Conservation (phyloP, 345 rosid genomes). For the Cardamine occulta region DNA sequence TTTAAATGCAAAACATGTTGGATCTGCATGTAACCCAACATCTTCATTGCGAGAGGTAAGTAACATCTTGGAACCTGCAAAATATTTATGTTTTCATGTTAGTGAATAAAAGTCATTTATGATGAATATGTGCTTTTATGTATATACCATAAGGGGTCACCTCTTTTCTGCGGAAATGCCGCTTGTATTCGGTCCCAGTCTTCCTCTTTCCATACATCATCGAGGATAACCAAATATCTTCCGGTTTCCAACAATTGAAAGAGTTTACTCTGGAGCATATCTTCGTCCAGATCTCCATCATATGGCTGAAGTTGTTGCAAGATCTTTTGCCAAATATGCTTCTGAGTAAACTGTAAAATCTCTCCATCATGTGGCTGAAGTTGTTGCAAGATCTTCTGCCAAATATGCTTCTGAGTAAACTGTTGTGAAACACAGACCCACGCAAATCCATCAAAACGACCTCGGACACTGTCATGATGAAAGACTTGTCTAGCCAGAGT, state of each 20-base stretch:
- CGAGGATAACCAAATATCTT: slow-evolving; percentile 27
- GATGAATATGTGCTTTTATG: not conserved
- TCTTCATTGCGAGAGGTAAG: not conserved
- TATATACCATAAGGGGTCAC: not conserved
- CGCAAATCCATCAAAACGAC: slow-evolving; percentile 41
- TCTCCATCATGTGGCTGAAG: slow-evolving; percentile 31
- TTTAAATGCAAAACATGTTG: not conserved
- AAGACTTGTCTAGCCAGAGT: slow-evolving; percentile 45
- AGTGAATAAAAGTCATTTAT: too few relatives aligned
- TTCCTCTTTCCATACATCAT: slow-evolving; percentile 46
- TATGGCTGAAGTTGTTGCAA: slow-evolving; percentile 31
- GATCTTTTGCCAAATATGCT: slow-evolving; percentile 43
- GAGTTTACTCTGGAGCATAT: too few relatives aligned
- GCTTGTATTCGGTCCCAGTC: slow-evolving; percentile 42
- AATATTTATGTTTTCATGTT: not conserved
- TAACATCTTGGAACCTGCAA: not conserved
- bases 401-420: slow-evolving; percentile 30
- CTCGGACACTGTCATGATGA: slow-evolving; percentile 23
- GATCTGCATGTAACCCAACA: slow-evolving; percentile 25
- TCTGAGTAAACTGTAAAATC: slow-evolving; percentile 20
- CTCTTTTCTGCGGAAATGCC: slow-evolving; percentile 34
- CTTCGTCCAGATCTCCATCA: too few relatives aligned
- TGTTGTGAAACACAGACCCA: slow-evolving; percentile 49
- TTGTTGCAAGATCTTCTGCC: slow-evolving; percentile 40
- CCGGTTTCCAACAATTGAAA: too few relatives aligned